A percentile compares a stretch with the other conserved stretches of the same genome.
Conservation (phyloP, 768 basidiomycete species). For the Termitomyces sp. region DNA sequence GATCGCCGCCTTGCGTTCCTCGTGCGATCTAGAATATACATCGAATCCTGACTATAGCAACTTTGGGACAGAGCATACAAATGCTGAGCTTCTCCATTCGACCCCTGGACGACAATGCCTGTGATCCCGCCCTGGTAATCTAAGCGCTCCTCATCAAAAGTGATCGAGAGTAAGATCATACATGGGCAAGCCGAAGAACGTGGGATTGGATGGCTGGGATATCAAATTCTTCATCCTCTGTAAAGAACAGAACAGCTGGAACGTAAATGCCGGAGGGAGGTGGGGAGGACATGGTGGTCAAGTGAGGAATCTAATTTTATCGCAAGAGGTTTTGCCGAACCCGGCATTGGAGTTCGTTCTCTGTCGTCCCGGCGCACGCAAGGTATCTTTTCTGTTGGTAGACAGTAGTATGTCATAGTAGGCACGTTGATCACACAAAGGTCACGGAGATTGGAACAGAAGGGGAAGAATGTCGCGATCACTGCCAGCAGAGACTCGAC, state of each 20-base stretch:
- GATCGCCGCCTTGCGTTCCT: conserved; percentile 65
- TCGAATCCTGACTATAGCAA: background rate
- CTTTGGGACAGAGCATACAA: conserved; percentile 30
- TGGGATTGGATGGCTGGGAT: conserved; percentile 63
- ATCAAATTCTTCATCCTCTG: conserved; percentile 69
- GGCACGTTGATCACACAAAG: too few species aligned
- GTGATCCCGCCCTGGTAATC: conserved; percentile 61
- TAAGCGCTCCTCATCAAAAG: conserved; percentile 8
- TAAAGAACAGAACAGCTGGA: conserved; percentile 74
- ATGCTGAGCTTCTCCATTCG: conserved; percentile 76
- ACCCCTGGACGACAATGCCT: conserved; percentile 71
- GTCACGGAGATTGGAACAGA: too few species aligned
- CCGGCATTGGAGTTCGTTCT: too few species aligned
- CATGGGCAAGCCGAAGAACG: conserved; percentile 69
- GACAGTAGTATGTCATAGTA: too few species aligned
- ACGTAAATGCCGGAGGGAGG: conserved; percentile 74
- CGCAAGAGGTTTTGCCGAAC: too few species aligned
- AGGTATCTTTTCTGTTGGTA: too few species aligned
- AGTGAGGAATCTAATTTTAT: background rate
- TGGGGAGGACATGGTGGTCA: conserved; percentile 26
- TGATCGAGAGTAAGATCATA: conserved; percentile 26
- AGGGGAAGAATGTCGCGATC: too few species aligned
- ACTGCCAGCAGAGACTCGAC: too few species aligned
- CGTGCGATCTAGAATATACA: conserved; percentile 43
- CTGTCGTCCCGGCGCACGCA: too few species aligned